Evolutionary conservation across 1,139 yeast species (phyloP).

Genomic region (Zygosaccharomyces pseudobailii): DNA sequence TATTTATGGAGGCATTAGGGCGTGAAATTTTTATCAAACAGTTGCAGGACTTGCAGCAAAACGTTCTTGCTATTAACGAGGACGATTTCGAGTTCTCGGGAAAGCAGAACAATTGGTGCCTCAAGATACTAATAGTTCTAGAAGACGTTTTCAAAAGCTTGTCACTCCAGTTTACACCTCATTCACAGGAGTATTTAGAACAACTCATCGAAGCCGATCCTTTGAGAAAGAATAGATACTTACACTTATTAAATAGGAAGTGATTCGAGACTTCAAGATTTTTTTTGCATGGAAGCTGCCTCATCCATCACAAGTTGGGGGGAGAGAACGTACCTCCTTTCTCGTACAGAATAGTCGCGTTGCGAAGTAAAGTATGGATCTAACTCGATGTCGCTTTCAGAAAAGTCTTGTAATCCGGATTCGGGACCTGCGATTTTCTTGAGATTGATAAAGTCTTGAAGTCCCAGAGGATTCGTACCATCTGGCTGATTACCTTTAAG

Average conservation of each 20-base stretch:
- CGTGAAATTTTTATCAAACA: conserved; percentile 31
- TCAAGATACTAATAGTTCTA: conserved; percentile 49
- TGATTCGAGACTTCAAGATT: background rate
- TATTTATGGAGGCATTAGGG: conserved; percentile 30
- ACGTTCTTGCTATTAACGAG: conserved; percentile 52
- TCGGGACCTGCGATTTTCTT: conserved; percentile 46
- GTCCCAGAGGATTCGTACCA: conserved; percentile 16
- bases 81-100: conserved; percentile 57
- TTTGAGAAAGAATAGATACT: conserved; percentile 57
- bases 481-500: conserved; percentile 30
- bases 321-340: conserved; percentile 52
- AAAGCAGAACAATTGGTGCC: conserved; percentile 63
- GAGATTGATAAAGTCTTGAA: conserved; percentile 46
- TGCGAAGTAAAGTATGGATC: conserved; percentile 32
- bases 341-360: conserved; percentile 33
- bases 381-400: conserved; percentile 17
- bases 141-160: conserved; percentile 36
- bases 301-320: conserved; percentile 41
- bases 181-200: conserved; percentile 35
- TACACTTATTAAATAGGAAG: conserved; percentile 31
- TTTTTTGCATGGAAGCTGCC: conserved; percentile 24
- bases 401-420: conserved; percentile 39
- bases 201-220: conserved; percentile 62
- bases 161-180: conserved; percentile 12
- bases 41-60: conserved; percentile 39